Conservation (phyloP, 768 basidiomycete species). For the Dioszegia crocea region DNA sequence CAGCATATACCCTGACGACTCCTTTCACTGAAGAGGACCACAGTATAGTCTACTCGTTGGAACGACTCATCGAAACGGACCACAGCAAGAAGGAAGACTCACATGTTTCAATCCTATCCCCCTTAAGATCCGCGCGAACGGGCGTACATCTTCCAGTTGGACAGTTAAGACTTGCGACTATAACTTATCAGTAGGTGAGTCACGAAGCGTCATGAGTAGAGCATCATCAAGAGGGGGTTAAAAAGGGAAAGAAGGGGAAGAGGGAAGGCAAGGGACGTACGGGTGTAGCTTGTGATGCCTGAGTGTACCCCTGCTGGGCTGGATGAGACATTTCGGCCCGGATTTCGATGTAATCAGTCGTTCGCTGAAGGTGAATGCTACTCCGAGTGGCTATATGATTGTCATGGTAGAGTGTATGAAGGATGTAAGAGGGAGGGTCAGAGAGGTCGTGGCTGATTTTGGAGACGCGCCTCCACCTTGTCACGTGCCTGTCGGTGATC, state of each 20-base stretch:
- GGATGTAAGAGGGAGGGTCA: too few species aligned
- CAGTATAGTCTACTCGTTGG: conserved; percentile 6
- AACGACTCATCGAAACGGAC: conserved; percentile 38
- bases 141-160: conserved; percentile 63
- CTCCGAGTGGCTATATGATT: too few species aligned
- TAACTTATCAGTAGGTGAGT: conserved; percentile 24
- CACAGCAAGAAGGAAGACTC: background rate
- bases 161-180: conserved; percentile 46
- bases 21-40: background rate
- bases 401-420: too few species aligned
- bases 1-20: conserved; percentile 3
- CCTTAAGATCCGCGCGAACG: conserved; percentile 70
- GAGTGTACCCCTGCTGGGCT: too few species aligned
- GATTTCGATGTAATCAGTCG: too few species aligned
- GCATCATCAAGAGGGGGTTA: background rate
- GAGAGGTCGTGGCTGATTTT: background rate
- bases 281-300: background rate
- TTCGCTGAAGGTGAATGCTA: too few species aligned
- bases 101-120: conserved; percentile 79
- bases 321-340: too few species aligned
- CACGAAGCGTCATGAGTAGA: too few species aligned
- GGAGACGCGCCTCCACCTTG: background rate
- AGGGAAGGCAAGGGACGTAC: background rate
- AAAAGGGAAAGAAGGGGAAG: background rate
- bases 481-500: too few species aligned